These are phyloP conservation scores for Ophiocordyceps camponoti-rufipedis DNA, from an alignment of 2,329 filamentous ascomycete genomes.

Conservation along the genomic window DNA sequence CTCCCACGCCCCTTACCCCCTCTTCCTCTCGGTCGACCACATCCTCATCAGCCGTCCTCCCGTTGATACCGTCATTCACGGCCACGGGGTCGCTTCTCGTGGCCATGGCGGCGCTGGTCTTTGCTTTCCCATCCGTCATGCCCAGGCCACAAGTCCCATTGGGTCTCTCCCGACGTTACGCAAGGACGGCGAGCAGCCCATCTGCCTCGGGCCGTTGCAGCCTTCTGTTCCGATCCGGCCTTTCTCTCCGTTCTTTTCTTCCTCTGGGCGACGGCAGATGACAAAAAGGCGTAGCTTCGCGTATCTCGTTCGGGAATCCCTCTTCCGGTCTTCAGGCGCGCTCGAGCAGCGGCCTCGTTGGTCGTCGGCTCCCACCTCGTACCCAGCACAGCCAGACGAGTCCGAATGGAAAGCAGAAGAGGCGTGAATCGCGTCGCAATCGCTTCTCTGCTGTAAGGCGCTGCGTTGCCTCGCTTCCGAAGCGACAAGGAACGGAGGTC, in stretches of 20 bases:
- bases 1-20: neutral
- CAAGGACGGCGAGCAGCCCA: conserved; percentile 2
- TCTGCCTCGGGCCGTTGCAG: conserved; percentile 3
- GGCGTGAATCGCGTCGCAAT: too few relatives aligned
- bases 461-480: too few relatives aligned
- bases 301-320: neutral
- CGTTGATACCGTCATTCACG: conserved; percentile 8
- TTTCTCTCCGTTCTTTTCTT: too few relatives aligned
- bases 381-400: too few relatives aligned
- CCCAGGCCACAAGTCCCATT: conserved; percentile 10
- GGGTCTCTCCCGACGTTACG: conserved; percentile 9
- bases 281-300: too few relatives aligned
- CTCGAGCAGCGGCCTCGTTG: too few relatives aligned
- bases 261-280: too few relatives aligned
- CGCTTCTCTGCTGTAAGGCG: too few relatives aligned
- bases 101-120: conserved; percentile 8
- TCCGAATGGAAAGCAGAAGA: too few relatives aligned
- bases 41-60: conserved; percentile 2
- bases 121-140: conserved; percentile 16
- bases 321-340: too few relatives aligned
- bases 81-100: conserved; percentile 7
- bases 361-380: too few relatives aligned
- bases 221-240: neutral
- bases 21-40: conserved; percentile 3
- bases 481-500: too few relatives aligned